Evolutionary conservation across 116 monocot genomes (phyloP).

Genomic region (Iris pallida): DNA sequence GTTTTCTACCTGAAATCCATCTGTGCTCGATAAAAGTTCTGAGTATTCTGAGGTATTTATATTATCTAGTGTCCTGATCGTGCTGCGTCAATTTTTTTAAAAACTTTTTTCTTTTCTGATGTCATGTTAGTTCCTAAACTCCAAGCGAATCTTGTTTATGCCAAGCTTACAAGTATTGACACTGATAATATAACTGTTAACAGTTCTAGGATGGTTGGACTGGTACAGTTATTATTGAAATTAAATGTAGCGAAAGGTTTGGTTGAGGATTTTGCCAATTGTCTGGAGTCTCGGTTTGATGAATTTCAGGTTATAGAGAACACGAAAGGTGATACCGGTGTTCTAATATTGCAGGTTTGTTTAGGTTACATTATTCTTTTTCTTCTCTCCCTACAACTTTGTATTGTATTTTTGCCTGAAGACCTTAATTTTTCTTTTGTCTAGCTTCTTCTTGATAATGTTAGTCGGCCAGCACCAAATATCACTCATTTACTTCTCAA

Average conservation of each 20-base stretch:
- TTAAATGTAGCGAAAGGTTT: constrained; percentile 58
- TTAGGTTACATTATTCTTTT: background rate
- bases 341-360: constrained; percentile 89
- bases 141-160: too few species aligned
- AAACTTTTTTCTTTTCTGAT: background rate
- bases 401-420: background rate
- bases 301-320: constrained; percentile 62
- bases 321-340: constrained; percentile 76
- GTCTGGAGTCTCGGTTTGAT: constrained; percentile 83
- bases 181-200: background rate
- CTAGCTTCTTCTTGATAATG: constrained; percentile 94
- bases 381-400: background rate
- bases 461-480: constrained; percentile 79
- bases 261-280: constrained; percentile 88
- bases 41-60: constrained; percentile 62
- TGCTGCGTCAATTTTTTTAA: background rate
- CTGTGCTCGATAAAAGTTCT: constrained; percentile 78
- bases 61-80: constrained; percentile 1
- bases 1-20: constrained; percentile 76
- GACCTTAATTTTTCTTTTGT: constrained; percentile 7
- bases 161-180: background rate
- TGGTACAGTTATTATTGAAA: constrained; percentile 80
- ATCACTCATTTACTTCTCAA: constrained; percentile 88
- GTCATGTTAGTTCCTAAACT: background rate
- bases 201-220: constrained; percentile 85